These are phyloP conservation scores for Fusarium citri DNA, from an alignment of 2,329 filamentous ascomycete species.

Conservation along the genomic window DNA sequence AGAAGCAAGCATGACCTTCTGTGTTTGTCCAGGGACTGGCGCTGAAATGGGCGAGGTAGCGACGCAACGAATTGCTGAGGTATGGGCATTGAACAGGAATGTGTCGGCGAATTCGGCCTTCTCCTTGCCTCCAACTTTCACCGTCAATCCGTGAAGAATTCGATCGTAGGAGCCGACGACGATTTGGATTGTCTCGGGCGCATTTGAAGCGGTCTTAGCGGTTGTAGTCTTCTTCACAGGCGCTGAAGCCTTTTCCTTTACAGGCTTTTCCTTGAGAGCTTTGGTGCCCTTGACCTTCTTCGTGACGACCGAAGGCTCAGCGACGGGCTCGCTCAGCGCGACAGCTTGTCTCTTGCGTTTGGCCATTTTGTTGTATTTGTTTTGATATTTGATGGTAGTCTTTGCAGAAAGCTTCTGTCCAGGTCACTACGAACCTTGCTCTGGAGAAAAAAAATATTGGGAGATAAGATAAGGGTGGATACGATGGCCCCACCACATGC, in stretches of 20 bases:
- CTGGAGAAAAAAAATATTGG: conserved; percentile 46
- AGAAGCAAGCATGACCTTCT: conserved; percentile 89
- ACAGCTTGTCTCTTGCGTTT: conserved; percentile 62
- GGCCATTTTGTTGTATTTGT: conserved; percentile 52
- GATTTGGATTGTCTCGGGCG: conserved; percentile 79
- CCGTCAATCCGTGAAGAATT: conserved; percentile 89
- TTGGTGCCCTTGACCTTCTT: conserved; percentile 48
- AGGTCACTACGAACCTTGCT: conserved; percentile 1
- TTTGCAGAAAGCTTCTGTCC: conserved; percentile 14
- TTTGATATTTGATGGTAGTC: conserved; percentile 19
- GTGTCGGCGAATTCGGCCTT: conserved; percentile 83
- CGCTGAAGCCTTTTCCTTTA: conserved; percentile 23
- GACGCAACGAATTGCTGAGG: conserved; percentile 88
- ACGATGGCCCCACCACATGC: conserved; percentile 38
- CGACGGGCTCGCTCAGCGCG: conserved; percentile 41
- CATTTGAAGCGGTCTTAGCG: conserved; percentile 34
- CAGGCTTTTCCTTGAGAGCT: conserved; percentile 29
- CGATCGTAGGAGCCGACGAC: conserved; percentile 94
- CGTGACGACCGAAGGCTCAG: conserved; percentile 38
- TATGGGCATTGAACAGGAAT: conserved; percentile 95
- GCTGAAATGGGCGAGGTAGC: conserved; percentile 83
- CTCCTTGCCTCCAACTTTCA: conserved; percentile 64
- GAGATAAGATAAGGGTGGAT: conserved; percentile 51
- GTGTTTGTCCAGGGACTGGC: conserved; percentile 68
- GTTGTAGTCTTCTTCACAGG: conserved; percentile 43